These are phyloP conservation scores for Clitoria ternatea DNA, from an alignment of 306 rosid species.

Conservation along the genomic window DNA sequence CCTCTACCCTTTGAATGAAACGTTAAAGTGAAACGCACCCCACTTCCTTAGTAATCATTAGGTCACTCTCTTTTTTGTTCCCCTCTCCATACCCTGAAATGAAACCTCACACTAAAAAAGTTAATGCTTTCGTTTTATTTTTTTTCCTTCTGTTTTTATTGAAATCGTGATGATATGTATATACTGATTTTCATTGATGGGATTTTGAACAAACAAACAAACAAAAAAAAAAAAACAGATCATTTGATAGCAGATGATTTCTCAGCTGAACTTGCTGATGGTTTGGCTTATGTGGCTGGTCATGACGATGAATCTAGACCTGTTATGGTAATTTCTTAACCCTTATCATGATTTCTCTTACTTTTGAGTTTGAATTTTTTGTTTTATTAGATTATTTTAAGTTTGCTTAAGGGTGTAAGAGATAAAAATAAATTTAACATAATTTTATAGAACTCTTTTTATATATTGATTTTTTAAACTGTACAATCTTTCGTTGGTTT, in stretches of 20 bases:
- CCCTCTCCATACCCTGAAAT: background rate
- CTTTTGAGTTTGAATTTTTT: background rate
- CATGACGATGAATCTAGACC: slow-evolving; percentile 93
- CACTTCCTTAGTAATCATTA: slow-evolving; percentile 46
- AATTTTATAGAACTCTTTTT: no score
- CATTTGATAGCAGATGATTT: slow-evolving; percentile 92
- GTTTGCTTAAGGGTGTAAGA: no score
- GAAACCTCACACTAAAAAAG: background rate
- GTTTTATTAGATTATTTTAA: background rate
- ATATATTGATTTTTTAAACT: no score
- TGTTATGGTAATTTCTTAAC: slow-evolving; percentile 54
- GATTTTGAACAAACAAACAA: no score
- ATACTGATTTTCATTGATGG: background rate
- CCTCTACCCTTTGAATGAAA: slow-evolving; percentile 38
- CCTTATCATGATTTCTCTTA: background rate
- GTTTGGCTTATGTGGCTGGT: slow-evolving; percentile 87
- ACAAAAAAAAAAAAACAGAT: no score
- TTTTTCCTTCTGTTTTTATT: background rate
- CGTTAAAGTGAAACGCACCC: slow-evolving; percentile 42
- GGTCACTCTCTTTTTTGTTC: slow-evolving; percentile 26
- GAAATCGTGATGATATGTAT: background rate
- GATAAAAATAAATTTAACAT: no score
- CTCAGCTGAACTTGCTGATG: slow-evolving; percentile 93
- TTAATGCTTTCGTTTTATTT: background rate
- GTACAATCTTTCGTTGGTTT: no score